Evolutionary conservation across 2,329 filamentous ascomycete species (phyloP).

Genomic region (Colletotrichum limetticola): DNA sequence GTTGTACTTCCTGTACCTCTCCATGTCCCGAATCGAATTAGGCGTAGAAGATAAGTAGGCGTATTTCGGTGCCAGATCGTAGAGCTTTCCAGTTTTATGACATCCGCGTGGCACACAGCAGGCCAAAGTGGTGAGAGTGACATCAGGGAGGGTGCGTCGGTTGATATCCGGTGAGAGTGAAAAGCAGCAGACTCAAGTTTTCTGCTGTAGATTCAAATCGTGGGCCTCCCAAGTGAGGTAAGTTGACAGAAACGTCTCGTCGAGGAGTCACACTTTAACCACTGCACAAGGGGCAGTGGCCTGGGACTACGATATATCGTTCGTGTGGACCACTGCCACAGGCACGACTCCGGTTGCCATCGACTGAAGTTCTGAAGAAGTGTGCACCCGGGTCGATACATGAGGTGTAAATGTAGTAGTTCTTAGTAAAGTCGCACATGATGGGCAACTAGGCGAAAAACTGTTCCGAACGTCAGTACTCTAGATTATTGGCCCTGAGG

Average conservation of each 20-base stretch:
- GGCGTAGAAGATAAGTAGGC: not conserved
- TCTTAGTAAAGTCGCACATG: slow-evolving; percentile 76
- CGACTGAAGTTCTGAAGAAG: slow-evolving; percentile 76
- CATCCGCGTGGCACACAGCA: not conserved
- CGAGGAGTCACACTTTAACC: slow-evolving; percentile 38
- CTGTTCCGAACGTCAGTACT: not conserved
- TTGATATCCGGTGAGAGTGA: not conserved
- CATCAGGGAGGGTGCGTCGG: not conserved
- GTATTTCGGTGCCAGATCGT: not conserved
- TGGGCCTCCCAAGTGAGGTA: not conserved
- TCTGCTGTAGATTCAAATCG: not conserved
- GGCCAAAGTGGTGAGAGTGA: not conserved
- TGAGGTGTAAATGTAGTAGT: slow-evolving; percentile 80
- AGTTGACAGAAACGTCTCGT: not conserved
- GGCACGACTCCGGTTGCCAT: slow-evolving; percentile 68
- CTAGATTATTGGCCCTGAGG: not conserved
- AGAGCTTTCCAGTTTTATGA: not conserved
- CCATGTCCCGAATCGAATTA: not conserved
- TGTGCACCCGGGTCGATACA: slow-evolving; percentile 76
- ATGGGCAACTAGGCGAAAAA: slow-evolving; percentile 33
- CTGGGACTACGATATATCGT: slow-evolving; percentile 76
- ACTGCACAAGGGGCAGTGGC: slow-evolving; percentile 63
- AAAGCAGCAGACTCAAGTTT: not conserved
- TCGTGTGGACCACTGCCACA: slow-evolving; percentile 77
- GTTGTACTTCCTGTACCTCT: not conserved